phyloP scores from a whole-genome alignment of 73 alveolate species.

The Paramecium biaurelia region DNA sequence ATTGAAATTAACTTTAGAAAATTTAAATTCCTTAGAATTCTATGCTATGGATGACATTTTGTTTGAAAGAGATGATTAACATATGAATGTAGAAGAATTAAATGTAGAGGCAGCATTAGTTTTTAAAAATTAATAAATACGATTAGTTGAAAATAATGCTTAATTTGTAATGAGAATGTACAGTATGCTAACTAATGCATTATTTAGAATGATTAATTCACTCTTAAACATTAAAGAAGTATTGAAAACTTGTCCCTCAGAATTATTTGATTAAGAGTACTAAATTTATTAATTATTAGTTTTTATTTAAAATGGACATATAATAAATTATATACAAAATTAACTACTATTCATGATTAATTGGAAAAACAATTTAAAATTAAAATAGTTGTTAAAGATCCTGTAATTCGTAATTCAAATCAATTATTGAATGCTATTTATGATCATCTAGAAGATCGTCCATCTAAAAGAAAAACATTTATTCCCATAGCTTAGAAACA shows the following conservation, averaged over 20 bases:
- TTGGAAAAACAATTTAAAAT: neutral
- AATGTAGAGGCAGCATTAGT: neutral
- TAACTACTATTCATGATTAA: neutral
- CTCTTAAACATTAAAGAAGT: conserved; percentile 11
- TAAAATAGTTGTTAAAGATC: conserved; percentile 5
- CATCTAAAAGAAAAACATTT: neutral
- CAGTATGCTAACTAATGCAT: conserved; percentile 8
- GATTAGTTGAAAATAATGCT: neutral
- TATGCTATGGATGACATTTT: neutral
- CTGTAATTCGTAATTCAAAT: neutral
- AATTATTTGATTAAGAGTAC: conserved; percentile 35
- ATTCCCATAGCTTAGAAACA: neutral
- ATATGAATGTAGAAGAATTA: conserved; percentile 6
- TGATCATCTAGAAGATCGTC: conserved; percentile 32
- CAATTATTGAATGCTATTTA: conserved; percentile 36
- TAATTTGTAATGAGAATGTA: conserved; percentile 6
- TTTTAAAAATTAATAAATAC: neutral
- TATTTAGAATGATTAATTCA: conserved; percentile 13
- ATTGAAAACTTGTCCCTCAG: conserved; percentile 29
- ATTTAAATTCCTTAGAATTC: neutral
- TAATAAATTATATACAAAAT: neutral
- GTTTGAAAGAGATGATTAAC: neutral
- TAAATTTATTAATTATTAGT: neutral
- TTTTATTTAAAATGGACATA: conserved; percentile 54
- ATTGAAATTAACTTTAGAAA: neutral